These are phyloP conservation scores for Penicillium griseofulvum DNA, from an alignment of 2,329 filamentous ascomycete genomes.

Conservation along the genomic window DNA sequence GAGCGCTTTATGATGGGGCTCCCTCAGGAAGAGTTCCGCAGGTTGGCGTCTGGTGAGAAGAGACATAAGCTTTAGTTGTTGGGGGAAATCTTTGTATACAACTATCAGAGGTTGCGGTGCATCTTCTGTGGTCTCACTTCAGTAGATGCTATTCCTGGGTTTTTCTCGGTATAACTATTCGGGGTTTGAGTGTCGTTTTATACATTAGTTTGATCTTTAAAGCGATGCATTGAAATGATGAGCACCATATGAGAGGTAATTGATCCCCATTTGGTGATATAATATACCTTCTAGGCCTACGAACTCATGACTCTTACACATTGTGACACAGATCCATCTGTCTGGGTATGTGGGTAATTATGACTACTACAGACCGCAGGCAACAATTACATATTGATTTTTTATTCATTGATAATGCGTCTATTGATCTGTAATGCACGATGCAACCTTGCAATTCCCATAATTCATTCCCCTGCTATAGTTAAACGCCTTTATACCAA, in stretches of 20 bases:
- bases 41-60: slow-evolving; percentile 83
- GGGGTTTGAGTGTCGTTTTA: background rate
- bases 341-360: background rate
- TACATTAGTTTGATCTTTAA: background rate
- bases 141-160: background rate
- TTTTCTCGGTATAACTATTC: too few species aligned
- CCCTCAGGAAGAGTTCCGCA: slow-evolving; percentile 85
- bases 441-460: background rate
- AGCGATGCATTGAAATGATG: background rate
- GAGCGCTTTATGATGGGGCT: slow-evolving; percentile 75
- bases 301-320: background rate
- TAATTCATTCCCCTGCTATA: background rate
- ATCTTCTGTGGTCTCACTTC: background rate
- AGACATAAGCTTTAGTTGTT: slow-evolving; percentile 76
- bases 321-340: background rate
- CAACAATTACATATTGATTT: background rate
- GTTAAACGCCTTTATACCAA: slow-evolving; percentile 12
- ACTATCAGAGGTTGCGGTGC: background rate
- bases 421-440: background rate
- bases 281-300: too few species aligned
- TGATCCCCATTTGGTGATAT: too few species aligned
- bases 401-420: background rate
- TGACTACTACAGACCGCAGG: background rate
- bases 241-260: background rate
- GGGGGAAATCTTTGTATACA: slow-evolving; percentile 3